phyloP scores from a whole-genome alignment of 2,329 filamentous ascomycete species.

The Xylariaceae sp. region DNA sequence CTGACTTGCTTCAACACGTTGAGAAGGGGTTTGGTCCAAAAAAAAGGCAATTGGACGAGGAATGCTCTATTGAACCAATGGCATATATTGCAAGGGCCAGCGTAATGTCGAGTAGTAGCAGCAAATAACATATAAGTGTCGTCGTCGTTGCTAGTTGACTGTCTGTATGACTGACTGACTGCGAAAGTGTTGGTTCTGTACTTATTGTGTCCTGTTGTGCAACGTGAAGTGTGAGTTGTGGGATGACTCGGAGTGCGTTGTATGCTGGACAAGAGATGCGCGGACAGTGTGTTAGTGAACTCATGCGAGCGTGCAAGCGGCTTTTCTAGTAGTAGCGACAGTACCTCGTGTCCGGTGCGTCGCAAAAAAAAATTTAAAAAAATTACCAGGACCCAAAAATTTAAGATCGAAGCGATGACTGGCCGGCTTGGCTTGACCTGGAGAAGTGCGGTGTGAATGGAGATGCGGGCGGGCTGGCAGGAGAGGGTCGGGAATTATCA shows the following conservation, averaged over 20 bases:
- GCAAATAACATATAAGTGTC: neutral
- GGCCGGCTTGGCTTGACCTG: conserved; percentile 18
- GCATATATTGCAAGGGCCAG: conserved; percentile 9
- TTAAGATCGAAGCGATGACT: conserved; percentile 23
- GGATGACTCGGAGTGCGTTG: conserved; percentile 8
- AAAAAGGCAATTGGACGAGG: conserved; percentile 8
- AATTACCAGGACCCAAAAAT: conserved; percentile 15
- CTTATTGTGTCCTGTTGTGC: conserved; percentile 19
- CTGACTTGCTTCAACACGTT: neutral
- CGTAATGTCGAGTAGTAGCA: conserved; percentile 8
- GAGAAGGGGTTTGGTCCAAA: conserved; percentile 3
- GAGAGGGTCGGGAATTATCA: conserved; percentile 22
- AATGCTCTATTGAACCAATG: neutral
- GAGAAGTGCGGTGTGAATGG: conserved; percentile 32
- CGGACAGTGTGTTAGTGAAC: conserved; percentile 15
- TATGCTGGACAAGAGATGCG: conserved; percentile 16
- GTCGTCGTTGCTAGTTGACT: conserved; percentile 2
- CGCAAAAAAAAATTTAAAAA: conserved; percentile 22
- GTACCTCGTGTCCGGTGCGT: conserved; percentile 23
- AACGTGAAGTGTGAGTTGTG: conserved; percentile 14
- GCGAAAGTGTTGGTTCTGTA: neutral
- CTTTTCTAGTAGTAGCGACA: conserved; percentile 29
- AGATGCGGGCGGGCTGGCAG: conserved; percentile 16
- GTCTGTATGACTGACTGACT: conserved; percentile 6
- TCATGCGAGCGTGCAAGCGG: conserved; percentile 24